Percentiles rank a stretch among this genome's conserved stretches.
These are phyloP conservation scores for Pythium aphanidermatum DNA, from an alignment of 352 stramenopile genomes.

Conservation along the genomic window DNA sequence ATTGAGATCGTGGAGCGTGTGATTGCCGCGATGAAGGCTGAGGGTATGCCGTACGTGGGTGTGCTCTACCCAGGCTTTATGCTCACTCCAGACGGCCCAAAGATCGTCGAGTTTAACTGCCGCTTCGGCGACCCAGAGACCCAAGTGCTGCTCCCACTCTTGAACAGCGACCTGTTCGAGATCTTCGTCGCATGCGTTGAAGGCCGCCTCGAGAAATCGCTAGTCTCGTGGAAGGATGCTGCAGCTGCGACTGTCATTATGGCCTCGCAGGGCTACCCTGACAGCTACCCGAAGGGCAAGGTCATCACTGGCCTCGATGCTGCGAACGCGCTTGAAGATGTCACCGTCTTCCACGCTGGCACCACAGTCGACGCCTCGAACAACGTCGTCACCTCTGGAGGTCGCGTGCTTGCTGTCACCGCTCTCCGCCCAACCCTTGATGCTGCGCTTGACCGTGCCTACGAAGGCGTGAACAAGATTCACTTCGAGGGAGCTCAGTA, in stretches of 20 bases:
- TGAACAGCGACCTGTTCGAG: constrained; percentile 98
- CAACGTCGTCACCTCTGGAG: constrained; percentile 90
- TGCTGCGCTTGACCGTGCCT: constrained; percentile 88
- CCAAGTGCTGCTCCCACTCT: constrained; percentile 96
- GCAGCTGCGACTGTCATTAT: constrained; percentile 95
- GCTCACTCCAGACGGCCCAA: constrained; percentile 84
- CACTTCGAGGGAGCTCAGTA: constrained; percentile 92
- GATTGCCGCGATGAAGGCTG: constrained; percentile 82
- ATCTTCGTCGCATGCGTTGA: constrained; percentile 96
- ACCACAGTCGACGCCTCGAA: constrained; percentile 75
- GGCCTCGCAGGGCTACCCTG: constrained; percentile 96
- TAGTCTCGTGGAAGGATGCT: constrained; percentile 89
- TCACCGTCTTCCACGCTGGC: constrained; percentile 99
- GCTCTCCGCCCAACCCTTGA: constrained; percentile 88
- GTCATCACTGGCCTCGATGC: constrained; percentile 90
- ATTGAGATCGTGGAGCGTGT: constrained; percentile 78
- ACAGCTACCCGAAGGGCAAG: constrained; percentile 97
- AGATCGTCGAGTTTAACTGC: constrained; percentile 99
- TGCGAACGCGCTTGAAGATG: constrained; percentile 73
- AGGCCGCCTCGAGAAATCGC: constrained; percentile 79
- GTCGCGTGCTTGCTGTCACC: constrained; percentile 97
- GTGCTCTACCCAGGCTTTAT: constrained; percentile 99
- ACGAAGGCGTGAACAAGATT: constrained; percentile 86
- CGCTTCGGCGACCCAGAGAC: constrained; percentile 99
- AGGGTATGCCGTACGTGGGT: constrained; percentile 97